Evolutionary conservation across 495 filamentous ascomycete genomes (phyloP), one percentile per base, ranked within the genome.

Genomic region (Penicillium simplicissimum): DNA sequence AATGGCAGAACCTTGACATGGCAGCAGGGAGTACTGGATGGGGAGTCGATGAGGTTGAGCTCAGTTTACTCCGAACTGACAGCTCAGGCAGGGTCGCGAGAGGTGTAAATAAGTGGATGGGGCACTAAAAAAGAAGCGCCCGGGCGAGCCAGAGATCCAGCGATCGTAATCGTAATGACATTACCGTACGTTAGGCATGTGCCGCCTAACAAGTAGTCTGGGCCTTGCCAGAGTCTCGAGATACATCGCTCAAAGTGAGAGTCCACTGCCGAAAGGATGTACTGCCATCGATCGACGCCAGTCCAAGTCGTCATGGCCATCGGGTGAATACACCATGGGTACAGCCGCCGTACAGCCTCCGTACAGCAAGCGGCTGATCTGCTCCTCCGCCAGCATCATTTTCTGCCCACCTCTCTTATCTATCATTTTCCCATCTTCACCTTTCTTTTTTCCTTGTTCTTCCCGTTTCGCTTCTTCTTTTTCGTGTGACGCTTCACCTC

Each of bases 371-470:
- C 66, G 67, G 64, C 67, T 64, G 66, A 71, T 68, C 64, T 61
- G 35, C 61, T 60, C 55, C 23, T 42, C 23, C 33, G 43, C 60
- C 62, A 53, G 56, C 59, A 68, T 68, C 64, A 59, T 59, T 64
- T 64, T 67, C 62, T 59, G 62, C 55, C 57, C 14, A 45, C 34
- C 42, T 36, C 33, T 55, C 64, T 67, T 69, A 71, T 69, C 69
- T 73, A 73, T 71, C 70, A 69, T 53, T 63, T 67, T 64, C 49
- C 43, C 55, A 47, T 68, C 58, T 63, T 57, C 51, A 59, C 31
- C 47, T 59, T 45, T 61, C 59, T 35, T 65, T 70, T 61, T 62
- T 37, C 61, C 67, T 58, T 25, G 60, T 57, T 42, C 62, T 62
- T 59, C 43, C 53, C 13, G 56, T 31, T 40, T 56, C 47, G 58